Percentiles rank a stretch among this genome's conserved stretches.
phyloP scores from a whole-genome alignment of 2,329 filamentous ascomycete genomes.

The Paraconiothyrium sp. region DNA sequence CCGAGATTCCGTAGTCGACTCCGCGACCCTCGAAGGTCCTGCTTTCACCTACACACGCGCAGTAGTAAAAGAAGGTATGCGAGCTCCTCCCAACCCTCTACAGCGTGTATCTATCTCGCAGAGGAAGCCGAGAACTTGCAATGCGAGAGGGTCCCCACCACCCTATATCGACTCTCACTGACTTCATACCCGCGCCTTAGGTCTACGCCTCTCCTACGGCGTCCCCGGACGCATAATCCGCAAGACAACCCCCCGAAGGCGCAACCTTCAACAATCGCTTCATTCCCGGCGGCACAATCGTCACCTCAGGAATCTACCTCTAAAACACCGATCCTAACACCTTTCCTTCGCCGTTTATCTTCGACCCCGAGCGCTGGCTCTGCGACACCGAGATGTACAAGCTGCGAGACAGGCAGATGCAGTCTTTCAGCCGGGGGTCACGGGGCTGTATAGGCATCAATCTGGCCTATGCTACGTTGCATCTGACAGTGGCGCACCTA shows the following conservation, averaged over 20 bases:
- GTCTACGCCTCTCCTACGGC: conserved; percentile 22
- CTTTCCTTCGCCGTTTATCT: conserved; percentile 25
- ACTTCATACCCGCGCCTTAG: neutral
- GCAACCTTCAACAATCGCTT: conserved; percentile 12
- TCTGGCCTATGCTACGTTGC: conserved; percentile 24
- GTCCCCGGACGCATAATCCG: conserved; percentile 23
- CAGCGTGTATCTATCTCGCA: too few relatives aligned
- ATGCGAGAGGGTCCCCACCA: too few relatives aligned
- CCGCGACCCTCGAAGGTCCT: conserved; percentile 17
- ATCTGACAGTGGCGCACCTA: conserved; percentile 24
- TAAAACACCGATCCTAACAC: conserved; percentile 22
- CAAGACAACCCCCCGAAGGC: conserved; percentile 18
- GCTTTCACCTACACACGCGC: conserved; percentile 25
- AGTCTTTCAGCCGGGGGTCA: conserved; percentile 22
- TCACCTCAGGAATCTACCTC: neutral
- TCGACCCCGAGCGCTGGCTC: conserved; percentile 27
- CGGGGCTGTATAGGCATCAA: conserved; percentile 26
- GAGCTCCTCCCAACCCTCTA: too few relatives aligned
- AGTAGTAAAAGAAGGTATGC: conserved; percentile 22
- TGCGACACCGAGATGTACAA: conserved; percentile 23
- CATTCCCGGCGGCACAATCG: too few relatives aligned
- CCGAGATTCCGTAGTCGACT: conserved; percentile 16
- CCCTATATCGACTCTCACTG: too few relatives aligned
- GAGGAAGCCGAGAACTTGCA: too few relatives aligned
- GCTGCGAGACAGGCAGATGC: conserved; percentile 23